These are phyloP conservation scores for Trichosporon inkin DNA, from an alignment of 1,284 basidiomycete genomes.

Conservation along the genomic window DNA sequence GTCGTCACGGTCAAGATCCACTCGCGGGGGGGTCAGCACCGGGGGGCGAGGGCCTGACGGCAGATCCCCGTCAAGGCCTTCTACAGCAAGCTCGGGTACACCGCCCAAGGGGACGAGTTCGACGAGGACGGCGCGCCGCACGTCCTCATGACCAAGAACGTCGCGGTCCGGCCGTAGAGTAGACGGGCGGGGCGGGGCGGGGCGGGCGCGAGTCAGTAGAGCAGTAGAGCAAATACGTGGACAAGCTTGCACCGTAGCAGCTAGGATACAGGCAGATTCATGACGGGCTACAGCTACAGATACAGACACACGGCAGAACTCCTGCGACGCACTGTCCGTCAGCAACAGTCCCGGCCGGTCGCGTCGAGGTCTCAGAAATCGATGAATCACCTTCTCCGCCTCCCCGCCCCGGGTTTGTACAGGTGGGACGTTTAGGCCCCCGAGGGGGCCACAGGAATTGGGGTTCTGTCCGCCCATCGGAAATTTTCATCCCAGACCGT, in stretches of 20 bases:
- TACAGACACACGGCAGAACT: not conserved
- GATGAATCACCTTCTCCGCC: slow-evolving; percentile 45
- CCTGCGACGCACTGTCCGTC: not conserved
- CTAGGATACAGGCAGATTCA: too few relatives aligned
- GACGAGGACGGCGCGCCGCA: slow-evolving; percentile 55
- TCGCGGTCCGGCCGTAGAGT: slow-evolving; percentile 7
- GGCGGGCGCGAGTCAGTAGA: too few relatives aligned
- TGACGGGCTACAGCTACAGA: not conserved
- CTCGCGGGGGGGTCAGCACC: slow-evolving; percentile 32
- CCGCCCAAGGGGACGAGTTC: slow-evolving; percentile 58
- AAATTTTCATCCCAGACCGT: slow-evolving; percentile 36
- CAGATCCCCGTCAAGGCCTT: slow-evolving; percentile 44
- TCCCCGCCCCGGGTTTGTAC: slow-evolving; percentile 48
- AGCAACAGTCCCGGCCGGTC: not conserved
- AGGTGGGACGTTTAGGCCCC: slow-evolving; percentile 43
- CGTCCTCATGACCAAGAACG: slow-evolving; percentile 25
- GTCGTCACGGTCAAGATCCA: slow-evolving; percentile 34
- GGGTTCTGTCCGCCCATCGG: slow-evolving; percentile 48
- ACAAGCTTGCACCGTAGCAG: too few relatives aligned
- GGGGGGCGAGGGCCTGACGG: not conserved
- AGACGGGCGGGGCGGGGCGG: too few relatives aligned
- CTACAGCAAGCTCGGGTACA: slow-evolving; percentile 59
- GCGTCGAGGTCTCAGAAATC: slow-evolving; percentile 32
- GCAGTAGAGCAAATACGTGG: too few relatives aligned
- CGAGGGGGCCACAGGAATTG: slow-evolving; percentile 29